These are phyloP conservation scores for Candida adriatica DNA, from an alignment of 805 yeast species.

Conservation along the genomic window DNA sequence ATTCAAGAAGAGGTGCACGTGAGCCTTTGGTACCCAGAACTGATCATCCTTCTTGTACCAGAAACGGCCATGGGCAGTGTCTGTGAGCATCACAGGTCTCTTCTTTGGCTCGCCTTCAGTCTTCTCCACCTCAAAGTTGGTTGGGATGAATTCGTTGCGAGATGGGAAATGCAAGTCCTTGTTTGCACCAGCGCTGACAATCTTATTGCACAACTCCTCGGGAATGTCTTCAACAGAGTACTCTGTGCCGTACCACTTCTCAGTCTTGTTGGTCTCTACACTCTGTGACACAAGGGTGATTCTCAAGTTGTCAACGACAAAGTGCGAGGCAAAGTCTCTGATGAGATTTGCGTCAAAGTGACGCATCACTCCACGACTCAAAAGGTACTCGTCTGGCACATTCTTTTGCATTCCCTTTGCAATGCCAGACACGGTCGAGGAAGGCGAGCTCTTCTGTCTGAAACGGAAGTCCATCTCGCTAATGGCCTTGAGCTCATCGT, in stretches of 20 bases:
- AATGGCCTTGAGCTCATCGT: slow-evolving; percentile 66
- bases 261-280: slow-evolving; percentile 45
- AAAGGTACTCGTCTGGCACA: slow-evolving; percentile 59
- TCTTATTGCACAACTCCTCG: slow-evolving; percentile 26
- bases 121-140: slow-evolving; percentile 58
- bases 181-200: slow-evolving; percentile 27
- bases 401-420: slow-evolving; percentile 54
- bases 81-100: slow-evolving; percentile 57
- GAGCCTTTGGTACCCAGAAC: slow-evolving; percentile 83
- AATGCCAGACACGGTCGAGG: slow-evolving; percentile 63
- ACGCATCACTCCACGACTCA: slow-evolving; percentile 50
- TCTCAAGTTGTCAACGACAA: slow-evolving; percentile 57
- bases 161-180: slow-evolving; percentile 52
- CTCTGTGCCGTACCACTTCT: slow-evolving; percentile 90
- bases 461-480: slow-evolving; percentile 69
- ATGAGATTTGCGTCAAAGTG: slow-evolving; percentile 54
- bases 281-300: slow-evolving; percentile 46
- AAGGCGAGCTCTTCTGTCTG: slow-evolving; percentile 67
- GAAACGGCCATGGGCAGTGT: slow-evolving; percentile 44
- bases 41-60: slow-evolving; percentile 92
- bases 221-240: slow-evolving; percentile 46
- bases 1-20: slow-evolving; percentile 56
- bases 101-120: slow-evolving; percentile 30
- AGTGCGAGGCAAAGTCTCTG: slow-evolving; percentile 36
- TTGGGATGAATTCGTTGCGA: slow-evolving; percentile 77